Conservation (phyloP, 1,284 basidiomycete genomes). For the Mycena sp. region DNA sequence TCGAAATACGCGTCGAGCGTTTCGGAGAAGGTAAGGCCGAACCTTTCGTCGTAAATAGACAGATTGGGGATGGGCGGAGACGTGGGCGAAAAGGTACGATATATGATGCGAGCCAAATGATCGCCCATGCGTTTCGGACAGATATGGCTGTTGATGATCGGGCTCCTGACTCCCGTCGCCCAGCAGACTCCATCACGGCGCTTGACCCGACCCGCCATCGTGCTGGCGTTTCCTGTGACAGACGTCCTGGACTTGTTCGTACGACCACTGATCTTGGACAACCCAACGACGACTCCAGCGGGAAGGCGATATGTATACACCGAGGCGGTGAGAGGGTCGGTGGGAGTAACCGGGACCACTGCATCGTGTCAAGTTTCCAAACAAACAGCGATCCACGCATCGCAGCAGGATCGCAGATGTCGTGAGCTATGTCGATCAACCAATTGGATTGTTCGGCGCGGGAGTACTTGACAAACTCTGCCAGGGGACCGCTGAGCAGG, state of each 20-base stretch:
- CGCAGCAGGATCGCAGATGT: conserved; percentile 20
- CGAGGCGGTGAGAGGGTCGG: background rate
- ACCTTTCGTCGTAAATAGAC: conserved; percentile 1
- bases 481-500: background rate
- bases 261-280: conserved; percentile 5
- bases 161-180: background rate
- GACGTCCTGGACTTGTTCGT: background rate
- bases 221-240: background rate
- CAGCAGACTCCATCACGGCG: conserved; percentile 14
- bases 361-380: background rate
- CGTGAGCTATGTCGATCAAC: conserved; percentile 20
- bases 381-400: conserved; percentile 13
- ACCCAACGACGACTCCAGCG: background rate
- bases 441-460: conserved; percentile 8
- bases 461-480: background rate
- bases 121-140: conserved; percentile 25
- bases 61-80: background rate
- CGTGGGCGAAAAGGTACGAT: background rate
- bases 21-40: background rate
- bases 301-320: background rate
- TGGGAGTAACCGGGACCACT: background rate
- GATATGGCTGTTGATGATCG: conserved; percentile 10
- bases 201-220: conserved; percentile 2
- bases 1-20: background rate
- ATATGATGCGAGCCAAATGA: background rate